Evolutionary conservation across 2,329 filamentous ascomycete species (phyloP), one percentile per base, ranked within the genome.

Genomic region (Daldinia eschscholtzii): DNA sequence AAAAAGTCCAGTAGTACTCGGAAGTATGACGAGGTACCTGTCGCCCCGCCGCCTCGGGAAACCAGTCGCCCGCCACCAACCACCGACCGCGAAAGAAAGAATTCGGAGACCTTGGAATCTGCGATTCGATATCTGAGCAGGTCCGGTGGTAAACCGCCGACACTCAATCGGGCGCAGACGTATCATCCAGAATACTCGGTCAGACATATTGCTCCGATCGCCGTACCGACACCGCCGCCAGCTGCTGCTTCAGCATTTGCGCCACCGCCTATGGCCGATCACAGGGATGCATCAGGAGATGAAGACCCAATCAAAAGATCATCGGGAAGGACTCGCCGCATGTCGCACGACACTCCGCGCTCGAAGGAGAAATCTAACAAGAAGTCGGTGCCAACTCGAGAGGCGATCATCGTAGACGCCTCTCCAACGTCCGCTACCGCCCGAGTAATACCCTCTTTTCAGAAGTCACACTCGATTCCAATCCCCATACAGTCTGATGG

Each of bases 171-270:
- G 33, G 57, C 75, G 9, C 71, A 76, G 57, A 77, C 77, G 6
- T 77, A 66, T 50, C 63, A 74, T 33, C 70, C 73, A 5, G 67
- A 72, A 28, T 58, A 28, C 12, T 26, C 35, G 12, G 53, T 66
- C 46, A 48, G 62, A n/a, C 73, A 73, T 42, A 60, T 69, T 18
- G 52, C 39, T 12, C 71, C 67, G 6, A 74, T 76, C n/a, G 69
- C 74, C 15, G 76, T 75, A 2, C 74, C 76, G n/a, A 78, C 76
- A n/a, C 77, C 77, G 2, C 77, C 77, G 15, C 77, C 77, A 3
- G 75, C 76, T 7, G 39, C 71, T 4, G 7, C 26, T 20, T 61
- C 72, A 2, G 65, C 67, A 20, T 76, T 76, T 33, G 60, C 74
- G 18, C 76, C 76, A 2, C 75, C 74, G 20, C 71, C 75, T 6